phyloP scores from a whole-genome alignment of 1,139 yeast species.

The Scheffersomyces segobiensis region DNA sequence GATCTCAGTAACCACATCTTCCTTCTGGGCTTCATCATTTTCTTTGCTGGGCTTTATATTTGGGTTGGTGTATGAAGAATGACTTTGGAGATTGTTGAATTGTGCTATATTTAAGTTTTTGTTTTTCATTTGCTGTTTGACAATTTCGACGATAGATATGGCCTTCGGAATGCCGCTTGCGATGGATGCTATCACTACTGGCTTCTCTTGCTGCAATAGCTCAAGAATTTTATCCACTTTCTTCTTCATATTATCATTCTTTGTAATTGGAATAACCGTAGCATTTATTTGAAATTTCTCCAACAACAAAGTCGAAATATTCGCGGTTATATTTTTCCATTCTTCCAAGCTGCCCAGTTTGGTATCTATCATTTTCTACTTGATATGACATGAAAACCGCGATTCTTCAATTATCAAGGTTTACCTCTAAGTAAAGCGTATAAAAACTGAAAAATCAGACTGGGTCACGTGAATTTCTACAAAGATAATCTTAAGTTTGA shows the following conservation, averaged over 20 bases:
- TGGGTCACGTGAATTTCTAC: not conserved
- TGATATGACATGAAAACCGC: not conserved
- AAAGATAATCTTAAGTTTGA: not conserved
- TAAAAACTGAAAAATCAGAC: not conserved
- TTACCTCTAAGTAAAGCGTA: not conserved
- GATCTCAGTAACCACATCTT: not conserved
- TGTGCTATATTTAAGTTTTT: slow-evolving; percentile 6
- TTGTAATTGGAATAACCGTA: slow-evolving; percentile 17
- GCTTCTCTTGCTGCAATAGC: slow-evolving; percentile 6
- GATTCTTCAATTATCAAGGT: not conserved
- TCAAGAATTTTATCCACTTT: slow-evolving; percentile 17
- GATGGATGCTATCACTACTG: slow-evolving; percentile 16
- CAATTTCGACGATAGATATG: slow-evolving; percentile 29
- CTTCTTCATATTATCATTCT: slow-evolving; percentile 27
- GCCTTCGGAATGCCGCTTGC: slow-evolving; percentile 25
- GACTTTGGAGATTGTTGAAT: slow-evolving; percentile 11
- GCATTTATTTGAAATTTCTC: not conserved
- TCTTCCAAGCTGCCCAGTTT: not conserved
- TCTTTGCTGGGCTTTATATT: slow-evolving; percentile 1
- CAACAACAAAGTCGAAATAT: not conserved
- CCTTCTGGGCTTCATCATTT: not conserved
- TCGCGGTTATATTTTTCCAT: not conserved
- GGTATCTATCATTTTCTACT: not conserved
- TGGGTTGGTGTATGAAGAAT: slow-evolving; percentile 9
- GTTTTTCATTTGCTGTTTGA: slow-evolving; percentile 12